Evolutionary conservation across 306 rosid genomes (phyloP).

Genomic region (Vigna angularis): DNA sequence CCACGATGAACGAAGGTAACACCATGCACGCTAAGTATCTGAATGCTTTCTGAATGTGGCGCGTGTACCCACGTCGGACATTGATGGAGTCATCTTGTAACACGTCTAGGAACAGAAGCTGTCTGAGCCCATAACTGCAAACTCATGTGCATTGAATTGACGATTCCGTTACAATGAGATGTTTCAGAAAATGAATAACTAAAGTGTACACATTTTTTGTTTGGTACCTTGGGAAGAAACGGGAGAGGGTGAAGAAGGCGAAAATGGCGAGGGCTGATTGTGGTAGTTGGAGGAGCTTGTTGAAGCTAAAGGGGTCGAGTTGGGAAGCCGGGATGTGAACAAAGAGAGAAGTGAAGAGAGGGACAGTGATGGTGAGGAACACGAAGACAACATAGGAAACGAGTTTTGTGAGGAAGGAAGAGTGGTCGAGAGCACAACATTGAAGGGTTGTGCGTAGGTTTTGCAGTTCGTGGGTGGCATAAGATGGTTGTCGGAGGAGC

Average conservation of each 20-base stretch:
- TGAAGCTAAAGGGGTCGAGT: conserved; percentile 64
- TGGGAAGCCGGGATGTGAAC: conserved; percentile 49
- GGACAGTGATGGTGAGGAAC: conserved; percentile 63
- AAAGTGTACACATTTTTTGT: background rate
- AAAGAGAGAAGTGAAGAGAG: conserved; percentile 54
- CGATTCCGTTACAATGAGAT: background rate
- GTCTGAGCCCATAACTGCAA: conserved; percentile 57
- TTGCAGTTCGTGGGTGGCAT: conserved; percentile 63
- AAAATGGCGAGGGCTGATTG: conserved; percentile 69
- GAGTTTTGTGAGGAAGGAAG: conserved; percentile 57
- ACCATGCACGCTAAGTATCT: conserved; percentile 60
- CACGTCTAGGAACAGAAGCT: conserved; percentile 66
- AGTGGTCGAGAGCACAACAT: conserved; percentile 93
- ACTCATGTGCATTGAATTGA: background rate
- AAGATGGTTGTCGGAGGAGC: conserved; percentile 64
- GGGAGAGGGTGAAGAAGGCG: conserved; percentile 66
- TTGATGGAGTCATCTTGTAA: conserved; percentile 54
- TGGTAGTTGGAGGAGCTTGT: conserved; percentile 81
- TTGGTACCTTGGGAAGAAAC: conserved; percentile 62
- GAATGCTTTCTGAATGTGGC: conserved; percentile 64
- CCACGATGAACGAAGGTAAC: conserved; percentile 64
- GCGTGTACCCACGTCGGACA: conserved; percentile 61
- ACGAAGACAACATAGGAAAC: conserved; percentile 63
- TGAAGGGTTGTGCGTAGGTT: conserved; percentile 64
- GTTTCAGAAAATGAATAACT: background rate